Conservation (phyloP, 495 filamentous ascomycete species). For the Lasiosphaeris hirsuta region DNA sequence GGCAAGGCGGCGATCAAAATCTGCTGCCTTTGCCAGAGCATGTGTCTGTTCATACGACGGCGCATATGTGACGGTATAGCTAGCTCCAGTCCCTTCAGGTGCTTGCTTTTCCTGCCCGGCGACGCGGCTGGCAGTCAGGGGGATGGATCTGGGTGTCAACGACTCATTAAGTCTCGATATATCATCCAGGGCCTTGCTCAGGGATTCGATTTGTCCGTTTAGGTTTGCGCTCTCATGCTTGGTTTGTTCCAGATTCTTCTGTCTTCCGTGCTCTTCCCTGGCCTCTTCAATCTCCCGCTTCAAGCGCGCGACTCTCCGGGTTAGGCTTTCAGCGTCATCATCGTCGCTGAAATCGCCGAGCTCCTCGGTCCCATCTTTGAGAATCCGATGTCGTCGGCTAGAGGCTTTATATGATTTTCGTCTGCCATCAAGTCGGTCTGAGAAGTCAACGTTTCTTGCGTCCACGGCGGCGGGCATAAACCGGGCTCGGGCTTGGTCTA, state of each 20-base stretch:
- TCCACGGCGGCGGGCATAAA: slow-evolving; percentile 75
- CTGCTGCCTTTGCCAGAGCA: slow-evolving; percentile 74
- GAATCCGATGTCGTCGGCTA: slow-evolving; percentile 57
- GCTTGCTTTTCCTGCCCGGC: slow-evolving; percentile 8
- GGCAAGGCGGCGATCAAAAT: slow-evolving; percentile 78
- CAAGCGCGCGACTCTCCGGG: slow-evolving; percentile 72
- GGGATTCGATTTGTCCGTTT: slow-evolving; percentile 47
- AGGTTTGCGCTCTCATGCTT: slow-evolving; percentile 31
- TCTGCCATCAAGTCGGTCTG: slow-evolving; percentile 73
- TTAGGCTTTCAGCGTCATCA: slow-evolving; percentile 64
- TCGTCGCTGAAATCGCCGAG: slow-evolving; percentile 61
- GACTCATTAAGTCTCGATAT: slow-evolving; percentile 39
- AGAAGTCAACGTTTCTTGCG: slow-evolving; percentile 74
- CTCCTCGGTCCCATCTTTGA: slow-evolving; percentile 58
- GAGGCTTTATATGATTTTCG: slow-evolving; percentile 77
- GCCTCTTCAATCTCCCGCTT: slow-evolving; percentile 76
- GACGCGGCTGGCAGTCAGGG: slow-evolving; percentile 20
- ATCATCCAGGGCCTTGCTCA: slow-evolving; percentile 65
- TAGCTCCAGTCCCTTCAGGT: slow-evolving; percentile 19
- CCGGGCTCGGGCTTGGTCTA: slow-evolving; percentile 71
- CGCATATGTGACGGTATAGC: slow-evolving; percentile 55
- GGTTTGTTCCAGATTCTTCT: slow-evolving; percentile 35
- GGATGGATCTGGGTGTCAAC: slow-evolving; percentile 25
- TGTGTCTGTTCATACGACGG: slow-evolving; percentile 59
- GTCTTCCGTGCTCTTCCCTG: slow-evolving; percentile 60